Conservation (phyloP, 495 filamentous ascomycete genomes). For the Podospora sp. region DNA sequence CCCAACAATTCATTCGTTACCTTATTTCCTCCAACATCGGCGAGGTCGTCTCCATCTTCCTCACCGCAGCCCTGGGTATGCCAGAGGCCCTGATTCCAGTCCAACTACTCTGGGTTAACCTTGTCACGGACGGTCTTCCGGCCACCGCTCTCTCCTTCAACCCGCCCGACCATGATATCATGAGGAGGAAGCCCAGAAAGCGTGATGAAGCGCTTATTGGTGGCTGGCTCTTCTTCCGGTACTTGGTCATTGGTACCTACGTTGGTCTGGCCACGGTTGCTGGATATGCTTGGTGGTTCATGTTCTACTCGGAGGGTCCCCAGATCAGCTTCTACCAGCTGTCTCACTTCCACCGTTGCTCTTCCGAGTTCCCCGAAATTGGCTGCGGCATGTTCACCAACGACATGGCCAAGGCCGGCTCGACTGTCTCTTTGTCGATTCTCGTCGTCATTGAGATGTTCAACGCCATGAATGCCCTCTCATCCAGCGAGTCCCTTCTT, state of each 20-base stretch:
- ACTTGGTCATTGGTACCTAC: constrained; percentile 93
- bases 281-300: constrained; percentile 99
- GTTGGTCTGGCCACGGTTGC: constrained; percentile 94
- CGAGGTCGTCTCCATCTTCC: constrained; percentile 98
- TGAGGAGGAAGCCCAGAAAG: constrained; percentile 86
- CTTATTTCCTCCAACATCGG: constrained; percentile 99
- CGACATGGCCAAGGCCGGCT: constrained; percentile 86
- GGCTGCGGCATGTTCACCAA: constrained; percentile 94
- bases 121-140: constrained; percentile 96
- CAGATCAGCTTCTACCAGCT: constrained; percentile 92
- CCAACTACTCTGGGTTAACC: constrained; percentile 97
- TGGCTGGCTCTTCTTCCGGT: constrained; percentile 97
- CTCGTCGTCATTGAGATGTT: constrained; percentile 99
- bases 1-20: constrained; percentile 99
- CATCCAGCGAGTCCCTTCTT: constrained; percentile 89
- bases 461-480: constrained; percentile 98
- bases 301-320: constrained; percentile 90
- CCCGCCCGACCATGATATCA: constrained; percentile 94
- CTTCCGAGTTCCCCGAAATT: constrained; percentile 81
- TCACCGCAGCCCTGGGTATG: constrained; percentile 96
- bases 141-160: constrained; percentile 98
- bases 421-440: constrained; percentile 88
- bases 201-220: constrained; percentile 89
- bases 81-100: constrained; percentile 97
- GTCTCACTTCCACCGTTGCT: constrained; percentile 92